Evolutionary conservation across 2,329 filamentous ascomycete genomes (phyloP).

Genomic region (Fusarium cyanostomum): DNA sequence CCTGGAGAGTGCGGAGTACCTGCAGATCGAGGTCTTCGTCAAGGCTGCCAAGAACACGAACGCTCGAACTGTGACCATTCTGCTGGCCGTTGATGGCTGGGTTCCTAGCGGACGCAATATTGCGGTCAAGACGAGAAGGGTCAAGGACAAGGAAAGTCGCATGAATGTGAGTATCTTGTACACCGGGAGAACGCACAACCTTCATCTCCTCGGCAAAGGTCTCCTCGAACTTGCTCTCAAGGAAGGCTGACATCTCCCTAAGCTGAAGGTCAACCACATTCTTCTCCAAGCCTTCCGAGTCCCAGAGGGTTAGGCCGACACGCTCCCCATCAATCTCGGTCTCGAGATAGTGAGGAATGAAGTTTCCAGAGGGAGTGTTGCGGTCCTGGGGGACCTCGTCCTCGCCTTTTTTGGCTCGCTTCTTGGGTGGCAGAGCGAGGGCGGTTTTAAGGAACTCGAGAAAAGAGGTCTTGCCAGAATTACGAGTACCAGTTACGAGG

Average conservation of each 20-base stretch:
- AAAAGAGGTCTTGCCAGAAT: constrained; percentile 94
- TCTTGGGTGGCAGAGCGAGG: constrained; percentile 82
- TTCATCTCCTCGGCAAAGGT: constrained; percentile 98
- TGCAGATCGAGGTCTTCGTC: constrained; percentile 93
- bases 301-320: constrained; percentile 93
- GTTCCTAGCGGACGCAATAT: constrained; percentile 74
- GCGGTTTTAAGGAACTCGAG: constrained; percentile 93
- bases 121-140: constrained; percentile 84
- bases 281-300: constrained; percentile 94
- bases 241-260: constrained; percentile 87
- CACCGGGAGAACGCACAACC: constrained; percentile 89
- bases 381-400: constrained; percentile 67
- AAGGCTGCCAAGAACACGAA: constrained; percentile 70
- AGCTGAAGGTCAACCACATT: constrained; percentile 94
- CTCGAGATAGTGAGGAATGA: constrained; percentile 89
- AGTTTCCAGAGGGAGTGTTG: constrained; percentile 70
- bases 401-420: constrained; percentile 67
- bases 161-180: constrained; percentile 96
- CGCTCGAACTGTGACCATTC: constrained; percentile 53
- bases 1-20: constrained; percentile 85
- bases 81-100: constrained; percentile 60
- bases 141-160: constrained; percentile 94
- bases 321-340: constrained; percentile 94
- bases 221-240: constrained; percentile 98
- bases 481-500: constrained; percentile 86